Percentiles rank a stretch among this genome's conserved stretches.
phyloP scores from a whole-genome alignment of 2,329 filamentous ascomycete species.

The Aspergillus proliferans region DNA sequence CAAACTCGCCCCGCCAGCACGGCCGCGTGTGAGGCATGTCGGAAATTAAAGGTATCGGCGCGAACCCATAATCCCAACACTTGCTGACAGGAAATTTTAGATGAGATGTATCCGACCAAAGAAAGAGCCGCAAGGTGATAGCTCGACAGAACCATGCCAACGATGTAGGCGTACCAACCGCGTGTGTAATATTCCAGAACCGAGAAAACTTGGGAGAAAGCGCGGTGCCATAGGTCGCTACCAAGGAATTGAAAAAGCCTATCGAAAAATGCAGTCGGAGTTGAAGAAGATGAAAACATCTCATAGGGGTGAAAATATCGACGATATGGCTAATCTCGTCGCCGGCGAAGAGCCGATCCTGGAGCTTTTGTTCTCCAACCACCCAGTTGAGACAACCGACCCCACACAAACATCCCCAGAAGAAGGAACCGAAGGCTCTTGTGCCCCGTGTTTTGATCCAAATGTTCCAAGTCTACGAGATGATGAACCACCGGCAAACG shows the following conservation, averaged over 20 bases:
- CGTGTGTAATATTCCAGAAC: slow-evolving; percentile 16
- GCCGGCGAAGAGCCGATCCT: background rate
- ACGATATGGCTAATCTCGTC: slow-evolving; percentile 1
- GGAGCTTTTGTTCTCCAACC: background rate
- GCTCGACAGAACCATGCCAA: slow-evolving; percentile 14
- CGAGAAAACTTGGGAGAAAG: slow-evolving; percentile 19
- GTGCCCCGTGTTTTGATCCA: no score
- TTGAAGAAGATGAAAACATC: slow-evolving; percentile 12
- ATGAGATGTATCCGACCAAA: slow-evolving; percentile 22
- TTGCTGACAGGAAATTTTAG: slow-evolving; percentile 7
- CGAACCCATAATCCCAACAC: no score
- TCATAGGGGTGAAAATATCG: background rate
- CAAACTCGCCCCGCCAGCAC: slow-evolving; percentile 2
- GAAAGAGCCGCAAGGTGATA: background rate
- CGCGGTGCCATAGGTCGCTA: slow-evolving; percentile 22
- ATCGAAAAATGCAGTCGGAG: slow-evolving; percentile 20
- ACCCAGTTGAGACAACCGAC: no score
- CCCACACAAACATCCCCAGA: no score
- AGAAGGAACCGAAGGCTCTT: no score
- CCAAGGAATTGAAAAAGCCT: slow-evolving; percentile 22
- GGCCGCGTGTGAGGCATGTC: slow-evolving; percentile 20
- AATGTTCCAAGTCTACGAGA: no score
- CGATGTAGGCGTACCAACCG: slow-evolving; percentile 20
- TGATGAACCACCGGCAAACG: no score
- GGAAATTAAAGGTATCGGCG: slow-evolving; percentile 16